Evolutionary conservation across 768 basidiomycete species (phyloP), one percentile per base, ranked within the genome.

Genomic region (Fomitopsis pulvina): DNA sequence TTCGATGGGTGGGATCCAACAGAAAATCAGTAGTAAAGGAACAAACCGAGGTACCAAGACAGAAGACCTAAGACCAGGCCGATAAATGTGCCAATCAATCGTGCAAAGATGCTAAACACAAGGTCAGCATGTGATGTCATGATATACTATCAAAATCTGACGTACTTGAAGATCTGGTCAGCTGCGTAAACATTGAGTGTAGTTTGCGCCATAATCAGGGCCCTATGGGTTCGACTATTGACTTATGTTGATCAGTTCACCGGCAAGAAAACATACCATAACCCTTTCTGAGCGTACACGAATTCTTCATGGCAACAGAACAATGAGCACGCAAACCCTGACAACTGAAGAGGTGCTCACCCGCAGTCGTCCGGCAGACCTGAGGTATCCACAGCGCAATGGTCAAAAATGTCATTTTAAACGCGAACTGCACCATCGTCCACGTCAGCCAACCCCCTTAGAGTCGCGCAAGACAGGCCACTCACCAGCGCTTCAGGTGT

Each of bases 201-300:
- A 1, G 76, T 80, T 55, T 82, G 81, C 0, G 77, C 74, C 76
- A 80, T 81, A 57, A 81, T 78, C 42, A 81, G 62, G 4, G 77
- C 77, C 78, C 77, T 70, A 37, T 4, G 25, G 18, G 12, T 29
- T n/a, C n/a, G n/a, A n/a, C n/a, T 22, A 4, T 18, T 41, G 11
- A 44, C 29, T 25, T 9, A 10, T 12, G 14, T 4, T 2, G 14
- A 4, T 18, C 4, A 14, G 25, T 12, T 1, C 1, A 41, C 2
- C 37, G 12, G 26, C 24, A 7, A 16, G 2, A 11, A 3, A 9
- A 46, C 68, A 41, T 50, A 73, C 73, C 75, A 81, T 3, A 79
- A 46, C 4, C 75, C 75, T 49, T 73, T 75, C 46, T 75, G 53
- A 2, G 57, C 52, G 47, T 77, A 78, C 32, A 69, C 68, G 55